Conservation (phyloP, 495 filamentous ascomycete genomes). For the Schizothecium vesticola region DNA sequence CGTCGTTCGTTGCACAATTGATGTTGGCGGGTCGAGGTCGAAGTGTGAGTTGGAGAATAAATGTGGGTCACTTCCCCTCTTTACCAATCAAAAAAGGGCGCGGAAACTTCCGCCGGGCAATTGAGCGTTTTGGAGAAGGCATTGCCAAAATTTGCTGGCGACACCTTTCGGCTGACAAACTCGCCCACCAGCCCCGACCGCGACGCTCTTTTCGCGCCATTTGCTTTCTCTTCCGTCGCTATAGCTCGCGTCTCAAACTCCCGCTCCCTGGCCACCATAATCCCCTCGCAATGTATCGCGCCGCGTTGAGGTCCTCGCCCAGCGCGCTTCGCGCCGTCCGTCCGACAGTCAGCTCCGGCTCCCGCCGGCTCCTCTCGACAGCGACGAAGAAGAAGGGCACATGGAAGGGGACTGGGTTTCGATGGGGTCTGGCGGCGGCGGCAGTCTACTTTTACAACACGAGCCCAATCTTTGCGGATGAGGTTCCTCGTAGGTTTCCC, state of each 20-base stretch:
- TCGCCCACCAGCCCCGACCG: neutral
- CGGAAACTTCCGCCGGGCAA: neutral
- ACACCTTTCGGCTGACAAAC: slow-evolving; percentile 11
- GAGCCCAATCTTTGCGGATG: slow-evolving; percentile 76
- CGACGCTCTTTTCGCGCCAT: slow-evolving; percentile 14
- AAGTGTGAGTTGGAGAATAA: neutral
- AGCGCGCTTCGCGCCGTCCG: slow-evolving; percentile 41
- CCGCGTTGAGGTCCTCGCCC: slow-evolving; percentile 52
- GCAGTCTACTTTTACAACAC: slow-evolving; percentile 94
- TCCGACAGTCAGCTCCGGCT: slow-evolving; percentile 22
- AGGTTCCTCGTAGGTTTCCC: slow-evolving; percentile 60
- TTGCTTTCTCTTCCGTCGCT: neutral
- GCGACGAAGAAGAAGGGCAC: slow-evolving; percentile 62
- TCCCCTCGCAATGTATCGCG: slow-evolving; percentile 53
- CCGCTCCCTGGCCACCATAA: slow-evolving; percentile 8
- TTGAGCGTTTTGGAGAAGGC: slow-evolving; percentile 10
- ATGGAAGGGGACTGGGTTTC: slow-evolving; percentile 70
- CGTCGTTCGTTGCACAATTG: neutral
- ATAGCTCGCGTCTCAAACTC: neutral
- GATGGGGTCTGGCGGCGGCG: slow-evolving; percentile 71
- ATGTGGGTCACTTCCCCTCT: neutral
- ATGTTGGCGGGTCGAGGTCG: neutral
- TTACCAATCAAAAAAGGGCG: neutral
- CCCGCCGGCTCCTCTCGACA: slow-evolving; percentile 67
- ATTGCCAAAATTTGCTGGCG: slow-evolving; percentile 10